Conservation (phyloP, 192 early-diverging fungal genomes). For the Podila epicladia region DNA sequence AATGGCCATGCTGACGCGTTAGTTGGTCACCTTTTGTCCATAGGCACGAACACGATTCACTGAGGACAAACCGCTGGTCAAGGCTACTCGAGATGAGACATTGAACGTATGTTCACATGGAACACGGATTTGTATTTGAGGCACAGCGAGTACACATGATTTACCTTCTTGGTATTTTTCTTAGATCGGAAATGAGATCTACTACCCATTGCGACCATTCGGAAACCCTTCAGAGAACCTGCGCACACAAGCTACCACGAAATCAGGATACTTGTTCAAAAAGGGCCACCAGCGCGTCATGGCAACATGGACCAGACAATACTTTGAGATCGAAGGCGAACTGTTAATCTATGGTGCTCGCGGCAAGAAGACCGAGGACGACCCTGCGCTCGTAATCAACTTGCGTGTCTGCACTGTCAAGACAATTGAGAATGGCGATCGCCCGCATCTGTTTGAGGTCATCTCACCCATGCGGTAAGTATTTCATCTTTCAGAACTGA, state of each 20-base stretch:
- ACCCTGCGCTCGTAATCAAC: constrained; percentile 66
- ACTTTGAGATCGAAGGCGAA: constrained; percentile 76
- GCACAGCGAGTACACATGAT: background rate
- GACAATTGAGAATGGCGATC: constrained; percentile 66
- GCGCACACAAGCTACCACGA: constrained; percentile 56
- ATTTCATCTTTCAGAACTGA: background rate
- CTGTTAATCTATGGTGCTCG: constrained; percentile 60
- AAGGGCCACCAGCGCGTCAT: constrained; percentile 77
- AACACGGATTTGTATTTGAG: background rate
- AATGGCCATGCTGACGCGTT: background rate
- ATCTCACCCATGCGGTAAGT: constrained; percentile 78
- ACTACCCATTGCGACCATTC: constrained; percentile 52
- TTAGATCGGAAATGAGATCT: constrained; percentile 40
- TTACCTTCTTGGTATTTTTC: background rate
- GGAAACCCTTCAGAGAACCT: constrained; percentile 16
- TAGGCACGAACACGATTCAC: constrained; percentile 37
- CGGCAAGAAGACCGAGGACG: constrained; percentile 58
- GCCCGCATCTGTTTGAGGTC: constrained; percentile 84
- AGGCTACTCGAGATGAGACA: constrained; percentile 36
- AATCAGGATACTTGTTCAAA: constrained; percentile 84
- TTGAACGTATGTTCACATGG: constrained; percentile 27
- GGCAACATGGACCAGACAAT: constrained; percentile 82
- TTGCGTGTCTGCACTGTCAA: constrained; percentile 83
- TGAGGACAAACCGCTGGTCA: constrained; percentile 43
- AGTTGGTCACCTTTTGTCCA: background rate